A percentile compares a stretch with the other conserved stretches of the same genome.
Evolutionary conservation across 139 green algal genomes (phyloP).

Genomic region (Chlorella vulgaris): DNA sequence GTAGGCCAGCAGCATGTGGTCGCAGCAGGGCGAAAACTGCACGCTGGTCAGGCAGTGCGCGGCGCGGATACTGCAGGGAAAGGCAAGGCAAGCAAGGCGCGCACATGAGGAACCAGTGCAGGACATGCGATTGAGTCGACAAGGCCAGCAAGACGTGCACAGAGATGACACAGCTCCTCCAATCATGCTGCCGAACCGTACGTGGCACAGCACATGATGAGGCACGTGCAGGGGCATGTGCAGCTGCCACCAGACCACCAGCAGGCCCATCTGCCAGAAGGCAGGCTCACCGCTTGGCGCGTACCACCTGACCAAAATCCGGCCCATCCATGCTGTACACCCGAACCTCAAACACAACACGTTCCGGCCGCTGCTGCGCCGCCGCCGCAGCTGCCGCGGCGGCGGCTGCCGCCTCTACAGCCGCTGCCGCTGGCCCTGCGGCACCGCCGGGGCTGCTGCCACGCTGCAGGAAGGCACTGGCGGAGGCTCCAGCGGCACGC

Average conservation of each 20-base stretch:
- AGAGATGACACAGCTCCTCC: too few species aligned
- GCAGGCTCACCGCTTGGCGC: constrained; percentile 41
- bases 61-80: constrained; percentile 65
- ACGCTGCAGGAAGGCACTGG: not conserved
- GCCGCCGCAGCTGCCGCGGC: not conserved
- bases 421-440: not conserved
- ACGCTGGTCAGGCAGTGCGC: constrained; percentile 96
- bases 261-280: not conserved
- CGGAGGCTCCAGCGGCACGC: not conserved
- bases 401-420: not conserved
- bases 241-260: too few species aligned
- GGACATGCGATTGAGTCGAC: not conserved
- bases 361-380: constrained; percentile 29
- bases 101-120: not conserved
- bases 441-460: not conserved
- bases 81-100: not conserved
- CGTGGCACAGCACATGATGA: too few species aligned
- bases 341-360: constrained; percentile 78
- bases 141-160: too few species aligned
- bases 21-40: constrained; percentile 85
- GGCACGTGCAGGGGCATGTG: too few species aligned
- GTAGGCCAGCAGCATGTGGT: constrained; percentile 91
- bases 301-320: constrained; percentile 61
- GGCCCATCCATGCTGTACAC: constrained; percentile 58
- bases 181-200: too few species aligned